A percentile compares a stretch with the other conserved stretches of the same genome.
phyloP scores from a whole-genome alignment of 331 rosid species.

The Malus hybrid region DNA sequence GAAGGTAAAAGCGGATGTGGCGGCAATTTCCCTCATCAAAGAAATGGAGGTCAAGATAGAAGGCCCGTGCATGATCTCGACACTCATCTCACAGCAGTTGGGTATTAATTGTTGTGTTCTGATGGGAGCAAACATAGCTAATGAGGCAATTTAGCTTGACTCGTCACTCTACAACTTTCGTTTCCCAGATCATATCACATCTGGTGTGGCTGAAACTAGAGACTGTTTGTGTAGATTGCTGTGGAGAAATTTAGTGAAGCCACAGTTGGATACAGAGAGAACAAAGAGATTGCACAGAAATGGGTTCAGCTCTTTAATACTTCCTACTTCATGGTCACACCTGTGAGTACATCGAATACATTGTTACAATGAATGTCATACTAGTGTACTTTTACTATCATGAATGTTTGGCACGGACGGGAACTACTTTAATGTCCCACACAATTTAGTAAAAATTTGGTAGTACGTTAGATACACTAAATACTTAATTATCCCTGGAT shows the following conservation, averaged over 20 bases:
- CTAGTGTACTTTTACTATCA: background rate
- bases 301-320: constrained; percentile 90
- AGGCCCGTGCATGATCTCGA: constrained; percentile 89
- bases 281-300: constrained; percentile 62
- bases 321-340: constrained; percentile 74
- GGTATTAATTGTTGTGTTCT: constrained; percentile 77
- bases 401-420: background rate
- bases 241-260: constrained; percentile 96
- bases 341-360: constrained; percentile 48
- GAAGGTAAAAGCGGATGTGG: constrained; percentile 51
- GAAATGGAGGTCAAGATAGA: constrained; percentile 96
- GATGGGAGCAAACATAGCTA: constrained; percentile 94
- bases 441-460: background rate
- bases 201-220: background rate
- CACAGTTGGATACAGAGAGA: constrained; percentile 76
- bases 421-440: background rate
- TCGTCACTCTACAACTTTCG: background rate
- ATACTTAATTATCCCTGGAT: background rate
- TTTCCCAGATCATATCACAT: background rate
- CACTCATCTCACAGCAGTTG: constrained; percentile 52
- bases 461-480: background rate
- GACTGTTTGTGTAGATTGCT: constrained; percentile 48
- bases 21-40: constrained; percentile 80
- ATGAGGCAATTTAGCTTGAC: constrained; percentile 43
- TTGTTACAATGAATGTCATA: background rate